Percentiles rank a stretch among this genome's conserved stretches.
Conservation (phyloP, 352 stramenopile species). For the Pythium apleroticum region DNA sequence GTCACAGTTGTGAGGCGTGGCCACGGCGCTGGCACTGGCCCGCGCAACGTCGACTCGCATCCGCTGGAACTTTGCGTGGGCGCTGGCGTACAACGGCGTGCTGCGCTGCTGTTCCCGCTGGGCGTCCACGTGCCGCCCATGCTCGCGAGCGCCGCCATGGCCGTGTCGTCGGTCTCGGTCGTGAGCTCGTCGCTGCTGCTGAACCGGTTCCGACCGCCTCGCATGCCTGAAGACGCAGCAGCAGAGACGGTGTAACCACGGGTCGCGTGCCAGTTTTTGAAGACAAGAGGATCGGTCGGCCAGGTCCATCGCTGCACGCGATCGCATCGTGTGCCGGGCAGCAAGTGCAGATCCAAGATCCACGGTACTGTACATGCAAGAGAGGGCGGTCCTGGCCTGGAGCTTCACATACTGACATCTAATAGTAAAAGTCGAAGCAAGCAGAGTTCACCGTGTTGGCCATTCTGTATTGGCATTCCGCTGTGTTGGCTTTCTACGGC, state of each 20-base stretch:
- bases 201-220: constrained; percentile 5
- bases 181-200: constrained; percentile 71
- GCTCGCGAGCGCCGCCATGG: constrained; percentile 42
- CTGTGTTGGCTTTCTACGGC: too few species aligned
- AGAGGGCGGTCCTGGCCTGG: too few species aligned
- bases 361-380: too few species aligned
- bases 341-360: too few species aligned
- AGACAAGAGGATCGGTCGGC: not conserved
- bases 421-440: too few species aligned
- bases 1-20: not conserved
- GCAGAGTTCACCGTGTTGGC: too few species aligned
- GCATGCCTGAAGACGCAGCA: not conserved
- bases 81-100: constrained; percentile 76
- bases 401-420: too few species aligned
- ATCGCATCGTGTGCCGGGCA: too few species aligned
- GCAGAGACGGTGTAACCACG: too few species aligned
- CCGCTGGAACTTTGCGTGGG: constrained; percentile 78
- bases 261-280: too few species aligned
- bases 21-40: not conserved
- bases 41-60: constrained; percentile 74
- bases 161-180: constrained; percentile 57
- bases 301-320: too few species aligned
- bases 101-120: constrained; percentile 71
- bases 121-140: constrained; percentile 74
- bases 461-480: too few species aligned